These are phyloP conservation scores for Yamadazyma jaroonii DNA, from an alignment of 1,139 yeast species.

Conservation along the genomic window DNA sequence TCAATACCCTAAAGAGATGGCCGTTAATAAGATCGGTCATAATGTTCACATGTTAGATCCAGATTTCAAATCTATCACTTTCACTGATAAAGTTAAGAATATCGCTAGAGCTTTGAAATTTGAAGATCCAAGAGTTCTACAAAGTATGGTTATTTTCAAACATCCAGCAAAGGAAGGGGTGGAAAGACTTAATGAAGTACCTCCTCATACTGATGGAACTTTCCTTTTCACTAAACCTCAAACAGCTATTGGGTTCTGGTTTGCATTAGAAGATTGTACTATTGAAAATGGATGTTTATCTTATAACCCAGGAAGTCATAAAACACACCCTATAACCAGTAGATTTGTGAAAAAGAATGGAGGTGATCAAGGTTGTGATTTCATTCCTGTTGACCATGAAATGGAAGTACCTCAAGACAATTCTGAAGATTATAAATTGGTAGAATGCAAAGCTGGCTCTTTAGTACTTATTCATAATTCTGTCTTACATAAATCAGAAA, in stretches of 20 bases:
- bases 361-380: slow-evolving; percentile 52
- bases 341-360: slow-evolving; percentile 58
- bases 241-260: slow-evolving; percentile 78
- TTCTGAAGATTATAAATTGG: slow-evolving; percentile 40
- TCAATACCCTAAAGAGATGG: slow-evolving; percentile 48
- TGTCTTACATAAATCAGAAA: slow-evolving; percentile 69
- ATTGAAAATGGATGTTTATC: slow-evolving; percentile 66
- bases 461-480: slow-evolving; percentile 67
- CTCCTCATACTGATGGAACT: slow-evolving; percentile 76
- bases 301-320: slow-evolving; percentile 75
- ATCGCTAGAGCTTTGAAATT: slow-evolving; percentile 55
- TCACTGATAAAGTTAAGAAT: slow-evolving; percentile 46
- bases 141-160: slow-evolving; percentile 78
- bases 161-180: slow-evolving; percentile 45
- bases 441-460: slow-evolving; percentile 72
- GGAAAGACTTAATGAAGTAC: slow-evolving; percentile 66
- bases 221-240: slow-evolving; percentile 72
- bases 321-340: slow-evolving; percentile 53
- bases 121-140: slow-evolving; percentile 68
- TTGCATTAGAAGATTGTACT: slow-evolving; percentile 76
- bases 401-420: slow-evolving; percentile 20
- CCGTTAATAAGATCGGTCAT: slow-evolving; percentile 80
- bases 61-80: slow-evolving; percentile 48
- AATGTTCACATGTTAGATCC: slow-evolving; percentile 61
- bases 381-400: slow-evolving; percentile 27